Evolutionary conservation across 2,329 filamentous ascomycete species (phyloP).

Genomic region (Hypoxylon sp.): DNA sequence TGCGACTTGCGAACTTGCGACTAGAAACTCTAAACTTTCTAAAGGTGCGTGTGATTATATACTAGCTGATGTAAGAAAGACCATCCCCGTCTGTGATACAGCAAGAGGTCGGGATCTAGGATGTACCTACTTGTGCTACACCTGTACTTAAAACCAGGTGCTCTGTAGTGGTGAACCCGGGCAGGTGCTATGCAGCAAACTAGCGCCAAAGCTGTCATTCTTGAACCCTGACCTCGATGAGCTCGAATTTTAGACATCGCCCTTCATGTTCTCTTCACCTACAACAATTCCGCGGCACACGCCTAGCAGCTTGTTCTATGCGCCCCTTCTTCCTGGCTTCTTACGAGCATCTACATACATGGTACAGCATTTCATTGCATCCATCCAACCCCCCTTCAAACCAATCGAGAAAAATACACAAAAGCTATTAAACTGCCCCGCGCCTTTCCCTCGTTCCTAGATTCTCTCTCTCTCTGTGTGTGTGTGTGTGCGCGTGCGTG

Average conservation of each 20-base stretch:
- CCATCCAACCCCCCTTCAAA: background rate
- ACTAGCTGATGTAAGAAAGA: background rate
- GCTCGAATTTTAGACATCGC: conserved; percentile 16
- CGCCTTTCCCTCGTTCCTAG: conserved; percentile 12
- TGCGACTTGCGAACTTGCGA: background rate
- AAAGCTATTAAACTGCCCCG: conserved; percentile 26
- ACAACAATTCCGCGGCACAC: background rate
- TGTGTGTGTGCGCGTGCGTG: no score
- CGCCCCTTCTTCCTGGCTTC: background rate
- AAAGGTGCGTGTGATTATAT: background rate
- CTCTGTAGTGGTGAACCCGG: conserved; percentile 7
- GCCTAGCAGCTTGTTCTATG: background rate
- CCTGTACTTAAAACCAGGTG: background rate
- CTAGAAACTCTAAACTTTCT: background rate
- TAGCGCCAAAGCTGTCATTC: conserved; percentile 37
- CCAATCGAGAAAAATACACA: conserved; percentile 13
- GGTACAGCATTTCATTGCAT: conserved; percentile 2
- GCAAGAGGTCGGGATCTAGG: conserved; percentile 4
- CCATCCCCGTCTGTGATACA: conserved; percentile 18
- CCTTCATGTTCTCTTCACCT: conserved; percentile 2
- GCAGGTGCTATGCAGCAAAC: conserved; percentile 22
- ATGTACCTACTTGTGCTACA: conserved; percentile 15
- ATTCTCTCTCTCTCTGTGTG: background rate
- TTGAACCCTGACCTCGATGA: conserved; percentile 32
- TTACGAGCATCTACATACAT: background rate